Percentiles rank a stretch among this genome's conserved stretches.
Evolutionary conservation across 305 asterid species (phyloP).

Genomic region (Caryopteris hybrid): DNA sequence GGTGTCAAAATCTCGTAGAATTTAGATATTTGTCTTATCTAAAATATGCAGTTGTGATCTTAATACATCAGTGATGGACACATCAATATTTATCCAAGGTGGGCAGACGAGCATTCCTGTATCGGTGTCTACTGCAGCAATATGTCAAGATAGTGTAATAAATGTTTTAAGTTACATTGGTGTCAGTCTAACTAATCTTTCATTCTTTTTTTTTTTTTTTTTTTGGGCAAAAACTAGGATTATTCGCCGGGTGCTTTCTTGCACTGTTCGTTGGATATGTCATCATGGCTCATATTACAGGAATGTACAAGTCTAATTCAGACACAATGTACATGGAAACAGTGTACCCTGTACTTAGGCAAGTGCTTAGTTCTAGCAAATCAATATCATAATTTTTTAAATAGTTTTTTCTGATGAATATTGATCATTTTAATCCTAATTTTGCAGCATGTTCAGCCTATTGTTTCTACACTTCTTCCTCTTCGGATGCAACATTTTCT

Average conservation of each 20-base stretch:
- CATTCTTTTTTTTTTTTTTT: too few species aligned
- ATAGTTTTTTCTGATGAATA: background rate
- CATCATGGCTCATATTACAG: constrained; percentile 77
- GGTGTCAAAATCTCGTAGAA: too few species aligned
- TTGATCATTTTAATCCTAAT: background rate
- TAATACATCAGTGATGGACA: too few species aligned
- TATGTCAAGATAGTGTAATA: too few species aligned
- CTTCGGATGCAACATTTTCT: constrained; percentile 75
- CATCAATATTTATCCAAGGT: too few species aligned
- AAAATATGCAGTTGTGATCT: too few species aligned
- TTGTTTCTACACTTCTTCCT: constrained; percentile 68
- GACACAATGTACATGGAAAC: constrained; percentile 83
- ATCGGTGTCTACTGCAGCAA: too few species aligned
- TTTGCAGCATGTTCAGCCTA: constrained; percentile 79
- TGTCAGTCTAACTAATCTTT: too few species aligned
- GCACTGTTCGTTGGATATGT: constrained; percentile 76
- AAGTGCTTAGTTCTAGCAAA: constrained; percentile 14
- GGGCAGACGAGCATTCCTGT: too few species aligned
- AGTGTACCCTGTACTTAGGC: constrained; percentile 77
- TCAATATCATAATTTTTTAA: background rate
- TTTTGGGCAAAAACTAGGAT: constrained; percentile 49
- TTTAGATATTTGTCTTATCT: too few species aligned
- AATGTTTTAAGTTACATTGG: too few species aligned
- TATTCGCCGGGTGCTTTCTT: constrained; percentile 68
- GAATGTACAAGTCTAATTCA: constrained; percentile 61